Evolutionary conservation across 768 basidiomycete species (phyloP).

Genomic region (Peribolospora kevripleyi): DNA sequence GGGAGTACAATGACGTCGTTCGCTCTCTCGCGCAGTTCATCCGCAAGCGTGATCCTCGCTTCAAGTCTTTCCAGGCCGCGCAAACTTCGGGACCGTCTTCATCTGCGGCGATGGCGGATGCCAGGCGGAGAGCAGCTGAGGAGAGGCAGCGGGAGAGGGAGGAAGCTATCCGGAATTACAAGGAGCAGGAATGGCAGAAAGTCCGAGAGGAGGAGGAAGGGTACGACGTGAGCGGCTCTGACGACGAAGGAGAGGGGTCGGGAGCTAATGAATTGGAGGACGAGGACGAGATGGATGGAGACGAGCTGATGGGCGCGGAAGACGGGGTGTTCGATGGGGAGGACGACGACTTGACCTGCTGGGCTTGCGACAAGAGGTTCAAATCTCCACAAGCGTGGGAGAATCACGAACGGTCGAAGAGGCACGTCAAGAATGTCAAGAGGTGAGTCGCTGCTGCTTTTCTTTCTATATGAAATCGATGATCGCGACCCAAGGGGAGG

Average conservation of each 20-base stretch:
- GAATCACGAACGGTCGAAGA: constrained; percentile 87
- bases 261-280: constrained; percentile 12
- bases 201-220: not conserved
- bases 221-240: constrained; percentile 1
- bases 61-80: constrained; percentile 33
- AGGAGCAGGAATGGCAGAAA: constrained; percentile 81
- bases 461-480: not conserved
- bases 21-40: constrained; percentile 42
- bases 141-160: constrained; percentile 18
- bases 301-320: constrained; percentile 6
- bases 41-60: constrained; percentile 71
- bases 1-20: constrained; percentile 80
- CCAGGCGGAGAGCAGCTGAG: constrained; percentile 14
- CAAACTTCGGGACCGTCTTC: constrained; percentile 21
- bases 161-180: constrained; percentile 26
- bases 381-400: constrained; percentile 81
- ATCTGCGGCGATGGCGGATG: constrained; percentile 10
- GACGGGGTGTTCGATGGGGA: constrained; percentile 8
- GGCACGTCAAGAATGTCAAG: constrained; percentile 72
- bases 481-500: not conserved
- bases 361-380: constrained; percentile 78
- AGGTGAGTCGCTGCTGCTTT: constrained; percentile 17
- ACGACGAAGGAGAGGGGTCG: constrained; percentile 8
- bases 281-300: constrained; percentile 14
- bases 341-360: constrained; percentile 72